Base-by-base conservation (phyloP, 192 early-diverging fungal genomes). In the Rhizophagus sp. region DNA sequence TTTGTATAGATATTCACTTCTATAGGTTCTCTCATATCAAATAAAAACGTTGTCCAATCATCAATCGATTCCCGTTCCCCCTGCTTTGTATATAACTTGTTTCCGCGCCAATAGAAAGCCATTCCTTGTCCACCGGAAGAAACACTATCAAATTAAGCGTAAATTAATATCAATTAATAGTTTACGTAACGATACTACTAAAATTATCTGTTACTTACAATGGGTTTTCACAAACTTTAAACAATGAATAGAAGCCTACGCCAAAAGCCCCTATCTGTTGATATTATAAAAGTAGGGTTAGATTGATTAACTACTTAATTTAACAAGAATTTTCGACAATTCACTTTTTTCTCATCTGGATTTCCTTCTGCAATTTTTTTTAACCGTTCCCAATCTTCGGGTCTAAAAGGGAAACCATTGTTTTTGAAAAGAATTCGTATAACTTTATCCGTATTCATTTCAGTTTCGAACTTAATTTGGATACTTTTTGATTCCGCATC, bases 171-270 rank as follows among this genome's bases (percentile, higher is more conserved):
- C 8, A 8, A 8, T 41, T 41, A 39, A 8, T 39, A 5, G 67
- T 13, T 8, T 41, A 8, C 39, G 39, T 36, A 5, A 33, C 10
- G 47, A 5, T 0, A 41, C 6, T 17, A 71, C 11, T 47, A 24
- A n/a, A 39, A 8, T n/a, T n/a, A 30, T 1, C 30, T 30, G 30
- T 41, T 8, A 47, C 25, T 22, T 11, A 90, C 90, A 97, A 95
- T 50, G 96, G 96, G 69, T 94, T 92, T 78, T 97, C 96, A 71
- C 93, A 94, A 11, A 97, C 92, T 9, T 92, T 93, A 83, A 97
- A 97, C 62, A 97, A 84, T 25, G 92, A 93, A 81, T 96, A 97
- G 81, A 95, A 94, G 3, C 94, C 94, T 13, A 96, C 94, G 15
- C 91, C 95, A 88, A 93, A 93, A 73, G 91, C 89, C n/a, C 93